Base-by-base conservation (phyloP, 2,329 filamentous ascomycete genomes). In the Cladophialophora carrionii region DNA sequence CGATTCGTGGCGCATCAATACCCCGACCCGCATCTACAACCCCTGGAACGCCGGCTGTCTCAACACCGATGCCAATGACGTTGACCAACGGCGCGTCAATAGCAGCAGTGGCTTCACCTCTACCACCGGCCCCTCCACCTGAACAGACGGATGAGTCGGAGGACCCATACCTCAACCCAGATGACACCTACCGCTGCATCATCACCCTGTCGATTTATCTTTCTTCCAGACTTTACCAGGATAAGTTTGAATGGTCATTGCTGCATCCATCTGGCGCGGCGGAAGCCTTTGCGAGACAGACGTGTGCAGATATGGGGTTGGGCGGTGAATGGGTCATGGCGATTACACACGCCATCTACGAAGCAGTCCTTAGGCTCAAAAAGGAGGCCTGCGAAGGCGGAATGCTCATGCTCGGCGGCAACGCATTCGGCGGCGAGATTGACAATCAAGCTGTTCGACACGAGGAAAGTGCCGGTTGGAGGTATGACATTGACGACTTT, bases 221-320 rank as follows among this genome's bases (percentile, higher is more conserved):
- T 24, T 88, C 92, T 60, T 96, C 96, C 62, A 88, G 90, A 72
- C 85, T 98, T 12, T 98, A 97, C 77, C 96, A 91, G 3, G 95
- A 99, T 82, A 96, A 93, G 74, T 98, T 99, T 70, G 94, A 98
- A 76, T 98, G 94, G 94, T 98, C 94, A 4, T 82, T 99, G 22
- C 83, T 96, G 20, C 93, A 98, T 73, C 92, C 93, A 2, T 90
- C 92, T 1, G 94, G 94, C 24, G 92, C 94, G 49, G 92, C 95
- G 0, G 94, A 99, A 76, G 87, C 89, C 12, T 98, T 98, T 76
- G 93, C 95, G 37, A 92, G 91, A 74, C 87, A 92, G 70, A 98
- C 95, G 0, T 98, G 95, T 75, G 90, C 92, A 31, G 95, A 99
- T 75, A 82, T 99, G 8, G 94, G 94, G 6, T 81, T 99, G 60